Evolutionary conservation across 805 yeast genomes (phyloP).

Genomic region (Starmerella vaccinii): DNA sequence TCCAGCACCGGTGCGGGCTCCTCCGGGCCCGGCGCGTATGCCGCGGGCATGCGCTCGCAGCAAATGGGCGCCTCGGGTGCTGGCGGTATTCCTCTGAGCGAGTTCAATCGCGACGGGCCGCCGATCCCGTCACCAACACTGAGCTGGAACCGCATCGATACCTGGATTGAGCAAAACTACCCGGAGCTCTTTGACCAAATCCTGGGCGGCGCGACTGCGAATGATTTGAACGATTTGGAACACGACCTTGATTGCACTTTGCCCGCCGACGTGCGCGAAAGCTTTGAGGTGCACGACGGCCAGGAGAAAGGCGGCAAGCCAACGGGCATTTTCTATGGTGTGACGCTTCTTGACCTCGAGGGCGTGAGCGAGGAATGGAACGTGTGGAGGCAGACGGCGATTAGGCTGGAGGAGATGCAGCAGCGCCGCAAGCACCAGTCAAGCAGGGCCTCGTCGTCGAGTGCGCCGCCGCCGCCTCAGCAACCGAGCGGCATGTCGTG

Average conservation of each 20-base stretch:
- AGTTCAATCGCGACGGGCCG: slow-evolving; percentile 41
- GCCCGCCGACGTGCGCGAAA: slow-evolving; percentile 75
- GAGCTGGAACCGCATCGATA: slow-evolving; percentile 81
- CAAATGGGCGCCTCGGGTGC: slow-evolving; percentile 26
- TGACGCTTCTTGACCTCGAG: slow-evolving; percentile 70
- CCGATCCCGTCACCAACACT: slow-evolving; percentile 53
- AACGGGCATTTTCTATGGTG: slow-evolving; percentile 69
- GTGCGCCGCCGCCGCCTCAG: neutral
- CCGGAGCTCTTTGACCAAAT: slow-evolving; percentile 75
- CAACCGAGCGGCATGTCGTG: slow-evolving; percentile 21
- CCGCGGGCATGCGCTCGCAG: slow-evolving; percentile 31
- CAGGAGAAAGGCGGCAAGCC: slow-evolving; percentile 71
- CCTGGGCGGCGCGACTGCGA: slow-evolving; percentile 65
- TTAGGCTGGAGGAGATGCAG: slow-evolving; percentile 25
- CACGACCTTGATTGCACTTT: slow-evolving; percentile 62
- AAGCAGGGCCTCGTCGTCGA: slow-evolving; percentile 1
- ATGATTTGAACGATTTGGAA: slow-evolving; percentile 76
- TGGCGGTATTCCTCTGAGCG: slow-evolving; percentile 34
- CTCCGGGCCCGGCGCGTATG: slow-evolving; percentile 23
- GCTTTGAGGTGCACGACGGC: slow-evolving; percentile 78
- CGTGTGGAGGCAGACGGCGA: slow-evolving; percentile 57
- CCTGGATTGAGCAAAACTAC: slow-evolving; percentile 68
- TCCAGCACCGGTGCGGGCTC: slow-evolving; percentile 11
- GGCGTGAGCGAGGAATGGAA: slow-evolving; percentile 69
- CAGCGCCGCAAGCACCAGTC: slow-evolving; percentile 13